Evolutionary conservation across 176 grass and related monocot species (phyloP), one percentile per base, ranked within the genome.

Genomic region (Echinochloa phyllopogon): DNA sequence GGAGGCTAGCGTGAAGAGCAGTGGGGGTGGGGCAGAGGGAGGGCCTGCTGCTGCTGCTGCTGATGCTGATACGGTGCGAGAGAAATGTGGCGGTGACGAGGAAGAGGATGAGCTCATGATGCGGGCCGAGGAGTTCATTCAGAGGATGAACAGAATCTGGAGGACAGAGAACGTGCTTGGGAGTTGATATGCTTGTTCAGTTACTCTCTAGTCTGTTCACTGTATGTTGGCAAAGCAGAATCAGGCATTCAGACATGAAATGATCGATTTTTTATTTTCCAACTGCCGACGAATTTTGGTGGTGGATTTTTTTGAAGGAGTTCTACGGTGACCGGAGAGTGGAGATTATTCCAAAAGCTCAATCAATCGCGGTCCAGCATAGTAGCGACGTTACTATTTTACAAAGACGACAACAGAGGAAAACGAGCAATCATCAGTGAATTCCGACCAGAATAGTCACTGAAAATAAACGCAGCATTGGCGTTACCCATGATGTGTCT

Each of bases 121-220:
- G 78, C 85, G 79, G 67, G 85, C 84, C 25, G 78, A 94, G 67
- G 89, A 97, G 78, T 97, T 97, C 83, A 93, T 96, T 29, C 77
- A 81, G 87, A 89, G 82, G 83, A 97, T 94, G 91, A 97, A 93
- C 78, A 88, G 57, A 70, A 61, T 63, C 3, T 96, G 94, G 91
- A 88, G 64, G 74, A 67, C 45, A 24, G 91, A 93, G 36, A 80
- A 83, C 27, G 21, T 36, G 53, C n/a, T 58, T 73, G 69, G 56
- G 40, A 61, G 24, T 27, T 27, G 17, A 15, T 7, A 8, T 4
- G 51, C 3, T 49, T 49, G 47, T 2, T 33, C 29, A 33, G 29
- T 33, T 33, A 33, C 29, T 49, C 13, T 49, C 10, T 49, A 13
- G 11, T 49, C 0, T 49, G 47, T 49, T 12, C 47, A 49, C 47